phyloP scores from a whole-genome alignment of 768 basidiomycete genomes.

The Boletus rufocinnamomeus region DNA sequence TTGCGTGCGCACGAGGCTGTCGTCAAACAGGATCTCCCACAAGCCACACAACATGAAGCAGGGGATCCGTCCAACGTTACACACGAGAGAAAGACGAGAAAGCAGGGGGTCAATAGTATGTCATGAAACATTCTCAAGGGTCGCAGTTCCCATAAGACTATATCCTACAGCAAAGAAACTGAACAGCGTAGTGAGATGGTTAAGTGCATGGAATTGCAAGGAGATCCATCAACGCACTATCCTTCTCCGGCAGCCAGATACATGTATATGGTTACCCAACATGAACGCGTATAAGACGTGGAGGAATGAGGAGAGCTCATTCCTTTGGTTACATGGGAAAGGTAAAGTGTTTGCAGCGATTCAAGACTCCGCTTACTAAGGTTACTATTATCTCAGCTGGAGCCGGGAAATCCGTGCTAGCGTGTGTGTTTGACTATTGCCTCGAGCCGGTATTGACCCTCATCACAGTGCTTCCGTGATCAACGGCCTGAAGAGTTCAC shows the following conservation, averaged over 20 bases:
- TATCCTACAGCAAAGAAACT: conserved; percentile 2
- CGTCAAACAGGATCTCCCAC: too few species aligned
- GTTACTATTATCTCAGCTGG: conserved; percentile 2
- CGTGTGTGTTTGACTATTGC: neutral
- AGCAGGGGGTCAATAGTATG: conserved; percentile 1
- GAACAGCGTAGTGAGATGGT: conserved; percentile 1
- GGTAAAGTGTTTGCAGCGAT: neutral
- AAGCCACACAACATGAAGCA: too few species aligned
- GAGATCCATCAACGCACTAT: neutral
- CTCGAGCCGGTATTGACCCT: neutral
- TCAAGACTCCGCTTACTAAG: neutral
- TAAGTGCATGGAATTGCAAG: conserved; percentile 5
- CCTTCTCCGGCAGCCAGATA: conserved; percentile 4
- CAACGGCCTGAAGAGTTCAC: neutral
- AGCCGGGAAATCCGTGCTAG: conserved; percentile 19
- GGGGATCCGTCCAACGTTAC: neutral
- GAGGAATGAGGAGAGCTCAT: conserved; percentile 1
- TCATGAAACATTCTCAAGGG: neutral
- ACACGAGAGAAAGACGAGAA: neutral
- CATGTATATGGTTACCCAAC: conserved; percentile 15
- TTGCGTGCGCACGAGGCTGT: neutral
- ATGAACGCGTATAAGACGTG: conserved; percentile 3
- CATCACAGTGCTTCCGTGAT: conserved; percentile 18
- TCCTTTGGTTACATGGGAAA: conserved; percentile 21
- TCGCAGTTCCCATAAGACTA: neutral